Conservation (phyloP, 345 rosid species). For the Hirschfeldia incana region DNA sequence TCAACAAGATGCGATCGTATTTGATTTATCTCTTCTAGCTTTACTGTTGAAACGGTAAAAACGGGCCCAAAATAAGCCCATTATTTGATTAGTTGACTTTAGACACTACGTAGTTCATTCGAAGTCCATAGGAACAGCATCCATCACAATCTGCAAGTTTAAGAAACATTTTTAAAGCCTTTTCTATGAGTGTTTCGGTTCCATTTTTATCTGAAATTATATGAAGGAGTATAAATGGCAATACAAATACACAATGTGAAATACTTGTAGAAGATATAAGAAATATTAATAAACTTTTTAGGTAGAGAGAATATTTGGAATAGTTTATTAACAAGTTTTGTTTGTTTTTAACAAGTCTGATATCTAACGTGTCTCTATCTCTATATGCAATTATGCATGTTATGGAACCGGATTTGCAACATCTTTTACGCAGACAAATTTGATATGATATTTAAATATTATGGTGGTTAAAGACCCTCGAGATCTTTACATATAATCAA, state of each 20-base stretch:
- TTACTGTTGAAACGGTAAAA: background rate
- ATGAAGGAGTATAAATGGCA: background rate
- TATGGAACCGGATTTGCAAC: constrained; percentile 38
- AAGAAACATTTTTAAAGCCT: too few species aligned
- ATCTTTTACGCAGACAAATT: constrained; percentile 35
- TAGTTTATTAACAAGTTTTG: constrained; percentile 31
- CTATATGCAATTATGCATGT: constrained; percentile 37
- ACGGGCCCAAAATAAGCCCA: background rate
- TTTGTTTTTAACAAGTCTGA: constrained; percentile 34
- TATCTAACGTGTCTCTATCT: constrained; percentile 33
- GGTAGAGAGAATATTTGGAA: constrained; percentile 18
- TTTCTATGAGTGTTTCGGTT: too few species aligned
- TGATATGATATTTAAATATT: background rate
- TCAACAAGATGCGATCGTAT: background rate
- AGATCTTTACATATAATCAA: constrained; percentile 19
- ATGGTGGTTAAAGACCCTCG: constrained; percentile 11
- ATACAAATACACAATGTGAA: background rate
- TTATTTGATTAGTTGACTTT: background rate
- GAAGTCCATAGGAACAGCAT: background rate
- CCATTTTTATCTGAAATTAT: too few species aligned
- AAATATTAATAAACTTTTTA: background rate
- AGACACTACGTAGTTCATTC: background rate
- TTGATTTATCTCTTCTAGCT: background rate
- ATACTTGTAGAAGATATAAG: background rate
- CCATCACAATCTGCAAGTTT: too few species aligned